These are phyloP conservation scores for Astrothelium macrocarpum DNA, from an alignment of 495 filamentous ascomycete genomes.

Conservation along the genomic window DNA sequence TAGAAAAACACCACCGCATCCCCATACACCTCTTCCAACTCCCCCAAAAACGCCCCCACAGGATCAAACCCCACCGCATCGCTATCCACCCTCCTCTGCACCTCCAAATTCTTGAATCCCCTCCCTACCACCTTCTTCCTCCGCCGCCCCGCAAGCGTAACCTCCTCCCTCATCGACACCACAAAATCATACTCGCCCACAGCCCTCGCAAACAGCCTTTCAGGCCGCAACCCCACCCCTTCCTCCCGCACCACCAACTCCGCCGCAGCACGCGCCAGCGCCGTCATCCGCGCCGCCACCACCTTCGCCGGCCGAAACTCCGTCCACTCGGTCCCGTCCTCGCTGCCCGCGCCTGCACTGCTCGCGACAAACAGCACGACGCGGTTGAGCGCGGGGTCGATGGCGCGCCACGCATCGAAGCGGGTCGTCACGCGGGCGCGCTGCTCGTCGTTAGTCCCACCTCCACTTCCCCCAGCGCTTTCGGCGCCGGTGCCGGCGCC, in stretches of 20 bases:
- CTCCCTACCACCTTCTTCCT: slow-evolving; percentile 23
- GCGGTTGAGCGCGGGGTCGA: slow-evolving; percentile 80
- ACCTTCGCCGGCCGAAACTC: slow-evolving; percentile 64
- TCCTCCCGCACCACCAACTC: slow-evolving; percentile 50
- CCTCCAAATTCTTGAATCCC: slow-evolving; percentile 63
- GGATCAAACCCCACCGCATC: slow-evolving; percentile 42
- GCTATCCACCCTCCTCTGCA: slow-evolving; percentile 30
- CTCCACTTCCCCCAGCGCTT: slow-evolving; percentile 31
- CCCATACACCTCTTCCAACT: slow-evolving; percentile 51
- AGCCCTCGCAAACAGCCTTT: slow-evolving; percentile 57
- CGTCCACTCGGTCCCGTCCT: slow-evolving; percentile 76
- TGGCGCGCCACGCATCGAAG: slow-evolving; percentile 69
- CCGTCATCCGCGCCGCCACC: slow-evolving; percentile 72
- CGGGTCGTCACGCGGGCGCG: slow-evolving; percentile 55
- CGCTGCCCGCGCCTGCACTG: slow-evolving; percentile 59
- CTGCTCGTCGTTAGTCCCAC: slow-evolving; percentile 45
- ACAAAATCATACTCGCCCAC: slow-evolving; percentile 77
- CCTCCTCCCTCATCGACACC: slow-evolving; percentile 38
- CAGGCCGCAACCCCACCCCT: slow-evolving; percentile 45
- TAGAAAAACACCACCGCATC: slow-evolving; percentile 67
- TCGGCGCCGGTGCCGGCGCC: not conserved
- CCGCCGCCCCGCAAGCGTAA: slow-evolving; percentile 20
- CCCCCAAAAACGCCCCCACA: slow-evolving; percentile 42
- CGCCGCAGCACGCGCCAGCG: slow-evolving; percentile 63
- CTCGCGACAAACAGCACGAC: slow-evolving; percentile 75